A percentile compares a stretch with the other conserved stretches of the same genome.
These are phyloP conservation scores for Aspergillus uvarum DNA, from an alignment of 2,329 filamentous ascomycete genomes.

Conservation along the genomic window DNA sequence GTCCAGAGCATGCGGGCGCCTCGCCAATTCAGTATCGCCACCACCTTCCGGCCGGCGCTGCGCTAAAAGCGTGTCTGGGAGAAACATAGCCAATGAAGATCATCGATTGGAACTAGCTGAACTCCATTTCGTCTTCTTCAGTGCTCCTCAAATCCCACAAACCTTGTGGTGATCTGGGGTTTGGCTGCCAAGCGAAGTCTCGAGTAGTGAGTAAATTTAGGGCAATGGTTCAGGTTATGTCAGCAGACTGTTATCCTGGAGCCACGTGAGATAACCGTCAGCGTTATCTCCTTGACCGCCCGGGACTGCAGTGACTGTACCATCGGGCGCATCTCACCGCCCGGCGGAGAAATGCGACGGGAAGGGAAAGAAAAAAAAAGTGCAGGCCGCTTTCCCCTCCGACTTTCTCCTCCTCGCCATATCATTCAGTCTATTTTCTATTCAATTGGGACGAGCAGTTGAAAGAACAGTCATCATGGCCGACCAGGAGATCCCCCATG, in stretches of 20 bases:
- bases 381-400: background rate
- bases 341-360: conserved; percentile 2
- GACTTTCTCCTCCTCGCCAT: background rate
- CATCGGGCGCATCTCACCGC: conserved; percentile 1
- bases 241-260: background rate
- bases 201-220: background rate
- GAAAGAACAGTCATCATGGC: conserved; percentile 16
- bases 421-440: background rate
- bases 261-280: background rate
- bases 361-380: background rate
- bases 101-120: background rate
- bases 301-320: background rate
- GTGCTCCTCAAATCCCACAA: background rate
- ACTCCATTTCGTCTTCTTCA: background rate
- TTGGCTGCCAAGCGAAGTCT: background rate
- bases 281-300: conserved; percentile 4
- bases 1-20: background rate
- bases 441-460: conserved; percentile 1
- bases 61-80: background rate
- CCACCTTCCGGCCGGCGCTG: background rate
- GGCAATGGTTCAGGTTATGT: too few species aligned
- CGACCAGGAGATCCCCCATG: conserved; percentile 22
- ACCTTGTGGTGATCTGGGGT: background rate
- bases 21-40: background rate
- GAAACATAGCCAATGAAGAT: background rate